Conservation (phyloP, 1,139 yeast species). For the Blastobotrys arbuscula region DNA sequence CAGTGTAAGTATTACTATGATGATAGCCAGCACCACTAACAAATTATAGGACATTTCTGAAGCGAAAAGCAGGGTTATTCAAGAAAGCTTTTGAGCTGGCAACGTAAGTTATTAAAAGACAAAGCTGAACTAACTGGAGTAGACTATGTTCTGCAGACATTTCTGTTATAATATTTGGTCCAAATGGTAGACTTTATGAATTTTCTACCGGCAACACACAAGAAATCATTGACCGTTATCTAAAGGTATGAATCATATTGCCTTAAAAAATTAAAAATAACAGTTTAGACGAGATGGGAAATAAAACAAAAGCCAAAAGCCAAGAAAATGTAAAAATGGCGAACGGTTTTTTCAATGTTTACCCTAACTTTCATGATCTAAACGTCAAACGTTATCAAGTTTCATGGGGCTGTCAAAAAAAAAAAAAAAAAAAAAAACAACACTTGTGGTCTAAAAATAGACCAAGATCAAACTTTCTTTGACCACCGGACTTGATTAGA, state of each 20-base stretch:
- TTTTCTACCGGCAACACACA: conserved; percentile 67
- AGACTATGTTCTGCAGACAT: conserved; percentile 79
- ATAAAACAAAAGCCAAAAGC: no score
- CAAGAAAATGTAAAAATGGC: no score
- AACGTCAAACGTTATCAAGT: no score
- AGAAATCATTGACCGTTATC: conserved; percentile 54
- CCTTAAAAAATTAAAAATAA: no score
- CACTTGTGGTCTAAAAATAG: no score
- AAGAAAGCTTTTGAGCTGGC: conserved; percentile 95
- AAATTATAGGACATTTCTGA: conserved; percentile 68
- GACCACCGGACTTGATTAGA: no score
- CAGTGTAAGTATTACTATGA: conserved; percentile 38
- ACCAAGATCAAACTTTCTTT: no score
- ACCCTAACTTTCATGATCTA: no score
- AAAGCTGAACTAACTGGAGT: neutral
- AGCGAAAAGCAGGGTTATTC: conserved; percentile 90
- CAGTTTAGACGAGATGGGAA: no score
- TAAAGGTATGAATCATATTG: conserved; percentile 28
- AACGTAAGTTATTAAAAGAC: conserved; percentile 35
- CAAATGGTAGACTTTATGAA: conserved; percentile 69
- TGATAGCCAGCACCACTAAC: neutral
- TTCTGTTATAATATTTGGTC: conserved; percentile 83
- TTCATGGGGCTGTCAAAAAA: neutral
- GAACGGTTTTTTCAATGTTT: neutral
- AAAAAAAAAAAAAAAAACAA: neutral